A percentile compares a stretch with the other conserved stretches of the same genome.
phyloP scores from a whole-genome alignment of 1,284 basidiomycete genomes.

The Cystobasidiaceae sp. region DNA sequence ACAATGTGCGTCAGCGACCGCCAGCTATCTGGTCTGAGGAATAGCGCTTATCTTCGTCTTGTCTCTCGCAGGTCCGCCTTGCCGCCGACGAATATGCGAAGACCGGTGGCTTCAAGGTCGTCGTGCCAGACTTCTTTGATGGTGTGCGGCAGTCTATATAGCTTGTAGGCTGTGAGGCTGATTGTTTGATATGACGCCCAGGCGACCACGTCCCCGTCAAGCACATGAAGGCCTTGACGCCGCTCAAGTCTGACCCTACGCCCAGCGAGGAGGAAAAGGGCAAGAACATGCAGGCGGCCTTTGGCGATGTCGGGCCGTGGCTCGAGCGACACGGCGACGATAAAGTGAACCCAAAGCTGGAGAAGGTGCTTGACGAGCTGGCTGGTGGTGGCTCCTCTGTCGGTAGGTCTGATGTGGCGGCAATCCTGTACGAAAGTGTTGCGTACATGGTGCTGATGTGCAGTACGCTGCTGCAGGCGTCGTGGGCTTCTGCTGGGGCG shows the following conservation, averaged over 20 bases:
- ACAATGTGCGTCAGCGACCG: no score
- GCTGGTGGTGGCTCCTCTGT: background rate
- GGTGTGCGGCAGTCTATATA: background rate
- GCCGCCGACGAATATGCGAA: slow-evolving; percentile 33
- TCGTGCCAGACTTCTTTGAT: slow-evolving; percentile 33
- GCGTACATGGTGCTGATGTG: background rate
- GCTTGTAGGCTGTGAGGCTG: background rate
- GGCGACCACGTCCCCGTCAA: slow-evolving; percentile 7
- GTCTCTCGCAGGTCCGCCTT: slow-evolving; percentile 19
- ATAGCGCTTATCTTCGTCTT: background rate
- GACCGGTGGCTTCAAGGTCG: slow-evolving; percentile 30
- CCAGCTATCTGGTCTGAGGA: background rate
- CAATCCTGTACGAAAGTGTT: background rate
- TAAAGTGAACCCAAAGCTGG: background rate
- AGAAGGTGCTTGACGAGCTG: slow-evolving; percentile 1
- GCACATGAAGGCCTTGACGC: slow-evolving; percentile 12
- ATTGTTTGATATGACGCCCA: background rate
- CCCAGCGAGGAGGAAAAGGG: slow-evolving; percentile 1
- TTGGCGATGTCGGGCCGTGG: slow-evolving; percentile 14
- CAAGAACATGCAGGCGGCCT: background rate
- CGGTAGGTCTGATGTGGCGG: background rate
- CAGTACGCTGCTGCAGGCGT: background rate
- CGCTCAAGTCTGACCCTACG: background rate
- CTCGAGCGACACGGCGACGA: slow-evolving; percentile 17
- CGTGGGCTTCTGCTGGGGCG: slow-evolving; percentile 24